phyloP scores from a whole-genome alignment of 441 rosid species.

The Iberis amara region DNA sequence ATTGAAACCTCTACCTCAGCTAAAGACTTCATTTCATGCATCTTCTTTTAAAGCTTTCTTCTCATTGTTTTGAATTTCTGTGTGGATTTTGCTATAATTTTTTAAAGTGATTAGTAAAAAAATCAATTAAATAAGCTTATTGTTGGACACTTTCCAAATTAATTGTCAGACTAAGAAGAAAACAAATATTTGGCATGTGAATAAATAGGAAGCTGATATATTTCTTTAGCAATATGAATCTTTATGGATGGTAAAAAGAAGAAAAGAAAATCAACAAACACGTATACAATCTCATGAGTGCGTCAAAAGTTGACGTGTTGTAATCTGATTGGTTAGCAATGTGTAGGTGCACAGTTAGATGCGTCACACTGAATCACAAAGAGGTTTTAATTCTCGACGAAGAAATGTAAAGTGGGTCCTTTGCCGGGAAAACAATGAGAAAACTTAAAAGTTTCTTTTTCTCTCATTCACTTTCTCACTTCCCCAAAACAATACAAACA shows the following conservation, averaged over 20 bases:
- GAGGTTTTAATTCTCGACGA: constrained; percentile 5
- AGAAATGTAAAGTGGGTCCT: constrained; percentile 2
- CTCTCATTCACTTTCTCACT: constrained; percentile 24
- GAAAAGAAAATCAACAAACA: constrained; percentile 12
- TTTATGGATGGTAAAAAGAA: constrained; percentile 14
- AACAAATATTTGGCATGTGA: background rate
- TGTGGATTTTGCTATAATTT: too few relatives aligned
- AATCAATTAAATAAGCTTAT: too few relatives aligned
- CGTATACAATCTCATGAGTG: constrained; percentile 8
- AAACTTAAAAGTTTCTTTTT: constrained; percentile 15
- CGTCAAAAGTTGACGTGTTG: background rate
- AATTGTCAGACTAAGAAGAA: too few relatives aligned
- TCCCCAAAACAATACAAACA: constrained; percentile 13
- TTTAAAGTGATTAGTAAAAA: too few relatives aligned
- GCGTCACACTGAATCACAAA: constrained; percentile 3
- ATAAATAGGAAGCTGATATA: background rate
- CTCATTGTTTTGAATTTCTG: too few relatives aligned
- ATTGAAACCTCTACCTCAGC: too few relatives aligned
- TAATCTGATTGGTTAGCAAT: background rate
- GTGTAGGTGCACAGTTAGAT: background rate
- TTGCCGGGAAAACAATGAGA: constrained; percentile 27
- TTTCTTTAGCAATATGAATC: constrained; percentile 8
- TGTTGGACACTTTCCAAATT: too few relatives aligned
- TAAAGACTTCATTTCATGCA: too few relatives aligned
- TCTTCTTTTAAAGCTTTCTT: too few relatives aligned